A percentile compares a stretch with the other conserved stretches of the same genome.
Conservation (phyloP, 352 stramenopile genomes). For the Globisporangium irregulare region DNA sequence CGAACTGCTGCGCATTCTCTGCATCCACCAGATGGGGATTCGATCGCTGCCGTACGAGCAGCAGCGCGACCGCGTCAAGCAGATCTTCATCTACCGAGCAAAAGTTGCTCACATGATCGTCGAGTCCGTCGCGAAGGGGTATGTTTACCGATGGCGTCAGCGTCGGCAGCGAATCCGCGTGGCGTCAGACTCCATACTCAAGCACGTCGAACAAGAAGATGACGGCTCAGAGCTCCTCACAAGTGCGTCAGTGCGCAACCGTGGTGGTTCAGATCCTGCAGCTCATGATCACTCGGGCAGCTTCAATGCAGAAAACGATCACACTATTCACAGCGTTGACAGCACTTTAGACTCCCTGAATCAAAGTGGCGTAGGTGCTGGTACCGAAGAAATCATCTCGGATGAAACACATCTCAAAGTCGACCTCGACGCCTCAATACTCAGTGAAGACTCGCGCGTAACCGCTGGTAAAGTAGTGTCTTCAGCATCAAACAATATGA, state of each 20-base stretch:
- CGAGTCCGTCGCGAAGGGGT: conserved; percentile 61
- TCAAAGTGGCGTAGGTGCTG: background rate
- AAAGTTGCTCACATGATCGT: conserved; percentile 79
- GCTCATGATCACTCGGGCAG: background rate
- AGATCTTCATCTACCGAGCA: conserved; percentile 80
- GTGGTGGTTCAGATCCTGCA: background rate
- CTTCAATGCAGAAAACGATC: background rate
- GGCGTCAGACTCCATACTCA: background rate
- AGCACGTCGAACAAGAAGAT: background rate
- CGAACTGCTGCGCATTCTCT: conserved; percentile 67
- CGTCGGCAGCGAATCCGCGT: conserved; percentile 9
- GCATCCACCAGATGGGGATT: conserved; percentile 81
- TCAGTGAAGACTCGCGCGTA: background rate
- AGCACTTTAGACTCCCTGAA: background rate
- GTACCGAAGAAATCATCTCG: background rate
- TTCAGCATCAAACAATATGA: background rate
- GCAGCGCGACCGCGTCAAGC: conserved; percentile 75
- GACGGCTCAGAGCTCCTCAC: background rate
- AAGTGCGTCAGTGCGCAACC: background rate
- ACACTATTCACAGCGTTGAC: background rate
- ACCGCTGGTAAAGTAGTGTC: too few species aligned
- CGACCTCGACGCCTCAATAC: background rate
- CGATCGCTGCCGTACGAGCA: conserved; percentile 77
- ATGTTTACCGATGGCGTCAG: conserved; percentile 41
- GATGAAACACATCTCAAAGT: background rate